A percentile compares a stretch with the other conserved stretches of the same genome.
These are phyloP conservation scores for Aphanomyces stellatus DNA, from an alignment of 352 stramenopile species.

Conservation along the genomic window DNA sequence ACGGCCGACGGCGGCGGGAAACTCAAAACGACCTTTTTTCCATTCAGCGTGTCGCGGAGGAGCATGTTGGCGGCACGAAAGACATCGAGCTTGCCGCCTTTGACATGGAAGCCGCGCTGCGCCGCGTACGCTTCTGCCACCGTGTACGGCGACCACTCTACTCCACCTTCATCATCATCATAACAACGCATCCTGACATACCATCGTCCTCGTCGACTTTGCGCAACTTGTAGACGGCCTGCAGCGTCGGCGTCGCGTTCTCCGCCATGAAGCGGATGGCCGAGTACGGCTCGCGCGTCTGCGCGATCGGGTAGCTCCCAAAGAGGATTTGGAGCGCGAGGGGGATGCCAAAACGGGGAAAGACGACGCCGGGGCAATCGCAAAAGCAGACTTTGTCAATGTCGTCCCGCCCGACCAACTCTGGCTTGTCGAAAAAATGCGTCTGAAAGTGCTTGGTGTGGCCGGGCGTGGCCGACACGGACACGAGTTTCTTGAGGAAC, in stretches of 20 bases:
- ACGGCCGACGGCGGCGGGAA: conserved; percentile 73
- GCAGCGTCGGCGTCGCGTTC: conserved; percentile 57
- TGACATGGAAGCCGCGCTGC: conserved; percentile 62
- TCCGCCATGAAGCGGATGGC: conserved; percentile 79
- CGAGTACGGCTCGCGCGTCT: conserved; percentile 80
- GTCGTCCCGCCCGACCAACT: conserved; percentile 37
- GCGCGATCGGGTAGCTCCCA: conserved; percentile 73
- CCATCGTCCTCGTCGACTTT: conserved; percentile 60
- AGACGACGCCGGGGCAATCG: conserved; percentile 76
- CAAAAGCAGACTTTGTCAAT: conserved; percentile 50
- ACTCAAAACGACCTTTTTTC: conserved; percentile 73
- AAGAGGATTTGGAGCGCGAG: conserved; percentile 69
- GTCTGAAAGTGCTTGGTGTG: conserved; percentile 81
- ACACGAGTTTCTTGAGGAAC: conserved; percentile 69
- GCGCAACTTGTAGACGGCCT: conserved; percentile 76
- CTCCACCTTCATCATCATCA: not conserved
- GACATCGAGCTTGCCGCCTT: conserved; percentile 67
- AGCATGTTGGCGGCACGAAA: conserved; percentile 61
- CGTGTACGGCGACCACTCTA: conserved; percentile 67
- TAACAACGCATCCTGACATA: not conserved
- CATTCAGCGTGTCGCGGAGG: conserved; percentile 65
- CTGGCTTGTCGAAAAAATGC: conserved; percentile 53
- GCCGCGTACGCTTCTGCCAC: conserved; percentile 67
- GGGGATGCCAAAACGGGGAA: conserved; percentile 61
- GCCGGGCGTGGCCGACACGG: conserved; percentile 62